phyloP scores from a whole-genome alignment of 116 monocot genomes.

The Trichopus zeylanicus region DNA sequence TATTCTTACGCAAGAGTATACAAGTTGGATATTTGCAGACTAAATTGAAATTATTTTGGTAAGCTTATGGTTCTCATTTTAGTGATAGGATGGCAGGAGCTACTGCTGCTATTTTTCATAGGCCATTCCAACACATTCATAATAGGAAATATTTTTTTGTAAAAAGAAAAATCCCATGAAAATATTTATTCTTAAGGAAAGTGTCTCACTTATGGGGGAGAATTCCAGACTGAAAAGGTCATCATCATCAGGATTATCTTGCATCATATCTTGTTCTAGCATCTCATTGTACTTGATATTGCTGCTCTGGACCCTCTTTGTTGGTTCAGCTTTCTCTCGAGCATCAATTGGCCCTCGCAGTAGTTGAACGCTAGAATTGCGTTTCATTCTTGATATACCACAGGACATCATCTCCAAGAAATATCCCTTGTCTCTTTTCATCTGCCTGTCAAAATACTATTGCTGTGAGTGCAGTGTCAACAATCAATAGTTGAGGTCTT shows the following conservation, averaged over 20 bases:
- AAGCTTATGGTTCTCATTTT: no score
- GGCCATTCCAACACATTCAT: no score
- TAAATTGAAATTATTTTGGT: no score
- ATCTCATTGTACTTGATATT: slow-evolving; percentile 7
- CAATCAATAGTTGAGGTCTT: no score
- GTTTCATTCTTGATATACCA: slow-evolving; percentile 42
- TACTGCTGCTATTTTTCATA: no score
- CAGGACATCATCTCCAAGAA: slow-evolving; percentile 36
- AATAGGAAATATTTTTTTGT: no score
- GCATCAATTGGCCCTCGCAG: slow-evolving; percentile 16
- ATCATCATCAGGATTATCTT: slow-evolving; percentile 19
- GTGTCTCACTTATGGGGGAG: slow-evolving; percentile 22
- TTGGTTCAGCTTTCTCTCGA: neutral
- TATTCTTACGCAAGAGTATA: no score
- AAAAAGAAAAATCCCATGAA: no score
- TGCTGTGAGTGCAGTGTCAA: neutral
- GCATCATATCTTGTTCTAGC: slow-evolving; percentile 5
- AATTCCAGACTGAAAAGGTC: slow-evolving; percentile 38
- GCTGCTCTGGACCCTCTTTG: neutral
- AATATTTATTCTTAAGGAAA: no score
- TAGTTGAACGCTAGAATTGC: slow-evolving; percentile 17
- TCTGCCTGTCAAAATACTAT: slow-evolving; percentile 19
- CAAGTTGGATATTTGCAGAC: no score
- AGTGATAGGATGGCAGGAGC: no score
- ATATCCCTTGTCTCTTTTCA: slow-evolving; percentile 42